Percentiles rank a stretch among this genome's conserved stretches.
phyloP scores from a whole-genome alignment of 192 early-diverging fungal species.

The Rhizoclosmatium globosum region DNA sequence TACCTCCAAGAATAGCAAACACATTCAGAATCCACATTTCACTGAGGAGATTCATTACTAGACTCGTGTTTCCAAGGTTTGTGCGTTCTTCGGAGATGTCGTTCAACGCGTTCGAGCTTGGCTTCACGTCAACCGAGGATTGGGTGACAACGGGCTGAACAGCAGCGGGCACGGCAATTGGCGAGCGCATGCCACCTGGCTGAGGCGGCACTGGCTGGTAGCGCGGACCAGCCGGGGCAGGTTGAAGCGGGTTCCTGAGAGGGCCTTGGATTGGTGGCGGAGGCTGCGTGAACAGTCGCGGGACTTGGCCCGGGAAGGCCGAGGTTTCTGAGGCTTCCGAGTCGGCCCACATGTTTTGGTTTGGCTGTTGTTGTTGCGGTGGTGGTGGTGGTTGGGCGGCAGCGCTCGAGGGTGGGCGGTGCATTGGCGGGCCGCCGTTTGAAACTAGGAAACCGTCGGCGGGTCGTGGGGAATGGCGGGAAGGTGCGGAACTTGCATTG shows the following conservation, averaged over 20 bases:
- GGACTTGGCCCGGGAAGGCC: constrained; percentile 15
- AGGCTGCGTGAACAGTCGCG: background rate
- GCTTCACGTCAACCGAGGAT: background rate
- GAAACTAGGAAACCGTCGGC: background rate
- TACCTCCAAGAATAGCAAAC: constrained; percentile 53
- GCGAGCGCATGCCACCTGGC: background rate
- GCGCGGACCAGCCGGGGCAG: background rate
- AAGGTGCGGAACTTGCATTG: no score
- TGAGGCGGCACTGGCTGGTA: background rate
- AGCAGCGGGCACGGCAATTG: background rate
- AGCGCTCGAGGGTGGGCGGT: background rate
- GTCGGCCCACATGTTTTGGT: constrained; percentile 21
- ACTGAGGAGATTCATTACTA: constrained; percentile 59
- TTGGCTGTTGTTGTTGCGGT: background rate
- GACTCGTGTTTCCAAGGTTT: constrained; percentile 62
- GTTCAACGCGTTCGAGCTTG: constrained; percentile 55
- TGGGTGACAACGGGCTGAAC: background rate
- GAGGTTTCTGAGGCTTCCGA: constrained; percentile 24
- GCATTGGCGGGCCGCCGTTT: background rate
- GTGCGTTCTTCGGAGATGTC: constrained; percentile 43
- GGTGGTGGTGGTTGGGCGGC: background rate
- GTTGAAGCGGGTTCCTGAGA: background rate
- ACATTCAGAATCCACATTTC: constrained; percentile 64
- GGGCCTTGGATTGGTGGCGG: background rate
- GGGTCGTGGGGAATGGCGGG: no score